Evolutionary conservation across 1,139 yeast genomes (phyloP).

Genomic region (Blastobotrys buckinghamii): DNA sequence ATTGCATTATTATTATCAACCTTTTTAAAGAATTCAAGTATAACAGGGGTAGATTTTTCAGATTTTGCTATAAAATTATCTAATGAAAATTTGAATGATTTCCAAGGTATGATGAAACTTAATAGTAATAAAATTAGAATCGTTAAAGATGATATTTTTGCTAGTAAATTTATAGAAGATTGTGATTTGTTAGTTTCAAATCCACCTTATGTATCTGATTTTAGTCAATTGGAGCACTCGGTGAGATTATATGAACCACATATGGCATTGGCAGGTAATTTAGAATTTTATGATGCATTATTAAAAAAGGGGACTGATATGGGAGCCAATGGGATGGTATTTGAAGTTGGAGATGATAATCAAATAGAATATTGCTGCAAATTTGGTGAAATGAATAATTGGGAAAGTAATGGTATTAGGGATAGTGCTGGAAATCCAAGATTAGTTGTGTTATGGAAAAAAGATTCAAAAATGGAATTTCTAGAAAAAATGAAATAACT

Average conservation of each 20-base stretch:
- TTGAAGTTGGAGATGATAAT: slow-evolving; percentile 38
- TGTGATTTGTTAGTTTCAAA: slow-evolving; percentile 63
- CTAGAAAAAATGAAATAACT: neutral
- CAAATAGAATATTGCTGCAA: slow-evolving; percentile 30
- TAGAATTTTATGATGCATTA: slow-evolving; percentile 62
- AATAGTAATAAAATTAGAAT: neutral
- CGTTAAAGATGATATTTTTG: neutral
- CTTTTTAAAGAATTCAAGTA: slow-evolving; percentile 18
- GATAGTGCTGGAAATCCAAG: slow-evolving; percentile 35
- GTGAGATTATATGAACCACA: slow-evolving; percentile 71
- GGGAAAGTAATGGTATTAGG: slow-evolving; percentile 28
- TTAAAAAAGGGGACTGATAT: slow-evolving; percentile 38
- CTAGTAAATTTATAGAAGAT: neutral
- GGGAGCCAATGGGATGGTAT: slow-evolving; percentile 40
- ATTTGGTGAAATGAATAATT: slow-evolving; percentile 17
- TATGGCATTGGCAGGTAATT: slow-evolving; percentile 69
- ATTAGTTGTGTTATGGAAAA: slow-evolving; percentile 34
- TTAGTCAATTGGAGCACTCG: slow-evolving; percentile 44
- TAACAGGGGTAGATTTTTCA: slow-evolving; percentile 59
- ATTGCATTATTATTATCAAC: slow-evolving; percentile 49
- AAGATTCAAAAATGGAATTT: neutral
- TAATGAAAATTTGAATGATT: slow-evolving; percentile 36
- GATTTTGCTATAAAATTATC: slow-evolving; percentile 48
- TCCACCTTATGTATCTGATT: slow-evolving; percentile 77
- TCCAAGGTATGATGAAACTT: slow-evolving; percentile 6